Evolutionary conservation across 1,139 yeast genomes (phyloP), one percentile per base, ranked within the genome.

Genomic region (Candida tunisiensis): DNA sequence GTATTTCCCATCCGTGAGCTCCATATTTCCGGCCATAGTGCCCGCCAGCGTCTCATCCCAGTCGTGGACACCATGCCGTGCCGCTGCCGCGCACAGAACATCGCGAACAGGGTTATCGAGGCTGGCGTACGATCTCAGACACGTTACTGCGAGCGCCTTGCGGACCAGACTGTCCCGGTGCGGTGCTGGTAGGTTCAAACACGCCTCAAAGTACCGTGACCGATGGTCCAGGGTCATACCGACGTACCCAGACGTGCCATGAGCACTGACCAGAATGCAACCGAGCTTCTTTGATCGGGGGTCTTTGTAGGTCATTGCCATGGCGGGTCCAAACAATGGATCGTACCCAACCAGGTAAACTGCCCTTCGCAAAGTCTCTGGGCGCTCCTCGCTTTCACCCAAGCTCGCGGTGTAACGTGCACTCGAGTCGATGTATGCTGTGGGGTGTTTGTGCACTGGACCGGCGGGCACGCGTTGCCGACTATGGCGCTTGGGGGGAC

Each of bases 41-140:
- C 95, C 94, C 2, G 92, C 91, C 29, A 67, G 65, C 0, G 93
- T 78, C 41, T 83, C 91, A 45, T 83, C 94, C 51, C 53, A 49
- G 31, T 45, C 42, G 19, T 31, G 32, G 14, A 41, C 21, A 3
- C 28, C 27, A 16, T 23, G 26, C 15, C 31, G 15, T 21, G 16
- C 19, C 21, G 25, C 21, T 23, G 20, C 17, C 13, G 25, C 21
- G 21, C 37, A 31, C 16, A 47, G 38, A 20, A 21, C 26, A 8
- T 34, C 27, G 5, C 47, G 32, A 15, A 50, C 39, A n/a, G 45
- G 42, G 23, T 28, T 39, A 31, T 42, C 55, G 38, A 80, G 49
- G 18, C 65, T 57, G 8, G 80, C 71, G 44, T 62, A 82, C 25
- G 80, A 69, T 40, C 79, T 68, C 35, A 85, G 53, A 23, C 68